Percentiles rank a stretch among this genome's conserved stretches.
phyloP scores from a whole-genome alignment of 2,329 filamentous ascomycete genomes.

The Cladosporium sp. region DNA sequence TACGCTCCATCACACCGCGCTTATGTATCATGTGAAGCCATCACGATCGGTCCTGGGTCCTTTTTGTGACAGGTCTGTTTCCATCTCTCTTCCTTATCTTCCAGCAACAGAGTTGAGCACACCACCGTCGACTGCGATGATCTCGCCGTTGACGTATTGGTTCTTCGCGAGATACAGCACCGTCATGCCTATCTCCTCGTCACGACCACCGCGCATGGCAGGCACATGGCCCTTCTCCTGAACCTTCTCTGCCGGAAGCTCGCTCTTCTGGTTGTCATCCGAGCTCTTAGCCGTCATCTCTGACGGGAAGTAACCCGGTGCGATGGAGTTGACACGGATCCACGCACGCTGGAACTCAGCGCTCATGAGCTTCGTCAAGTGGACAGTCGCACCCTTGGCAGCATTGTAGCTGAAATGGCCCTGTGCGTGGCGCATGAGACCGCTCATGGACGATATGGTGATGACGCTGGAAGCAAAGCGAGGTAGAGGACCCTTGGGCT shows the following conservation, averaged over 20 bases:
- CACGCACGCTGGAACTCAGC: conserved; percentile 60
- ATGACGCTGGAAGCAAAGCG: conserved; percentile 63
- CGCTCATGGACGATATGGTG: conserved; percentile 70
- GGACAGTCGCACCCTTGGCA: conserved; percentile 70
- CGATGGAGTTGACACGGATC: conserved; percentile 62
- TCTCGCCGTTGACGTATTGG: conserved; percentile 48
- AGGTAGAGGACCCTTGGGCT: conserved; percentile 50
- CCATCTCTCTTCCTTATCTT: not conserved
- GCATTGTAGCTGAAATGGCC: conserved; percentile 76
- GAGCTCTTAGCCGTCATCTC: conserved; percentile 61
- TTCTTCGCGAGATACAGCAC: conserved; percentile 51
- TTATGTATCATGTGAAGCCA: too few species aligned
- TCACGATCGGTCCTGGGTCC: too few species aligned
- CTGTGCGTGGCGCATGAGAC: conserved; percentile 67
- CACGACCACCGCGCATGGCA: conserved; percentile 55
- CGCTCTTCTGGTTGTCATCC: conserved; percentile 59
- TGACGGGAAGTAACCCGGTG: conserved; percentile 64
- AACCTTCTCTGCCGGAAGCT: conserved; percentile 57
- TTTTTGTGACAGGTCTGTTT: too few species aligned
- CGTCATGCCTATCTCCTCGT: conserved; percentile 66
- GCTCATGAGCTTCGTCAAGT: conserved; percentile 68
- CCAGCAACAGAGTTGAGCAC: conserved; percentile 47
- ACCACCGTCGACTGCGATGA: conserved; percentile 47
- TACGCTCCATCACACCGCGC: too few species aligned
- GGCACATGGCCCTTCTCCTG: conserved; percentile 61